Evolutionary conservation across 768 basidiomycete genomes (phyloP).

Genomic region (Macrolepiota albuminosa): DNA sequence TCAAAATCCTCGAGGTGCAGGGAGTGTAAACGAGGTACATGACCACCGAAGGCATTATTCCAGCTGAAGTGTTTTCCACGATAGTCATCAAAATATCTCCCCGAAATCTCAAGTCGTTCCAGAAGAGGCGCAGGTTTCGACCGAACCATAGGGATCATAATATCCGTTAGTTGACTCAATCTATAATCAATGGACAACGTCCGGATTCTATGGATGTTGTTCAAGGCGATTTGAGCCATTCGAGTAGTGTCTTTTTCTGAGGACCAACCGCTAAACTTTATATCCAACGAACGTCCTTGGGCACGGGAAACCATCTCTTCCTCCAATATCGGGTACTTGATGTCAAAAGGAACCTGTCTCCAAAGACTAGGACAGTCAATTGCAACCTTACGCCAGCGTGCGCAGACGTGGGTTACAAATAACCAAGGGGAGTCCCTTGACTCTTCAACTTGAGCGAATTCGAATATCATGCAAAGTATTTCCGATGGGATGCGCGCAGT

Average conservation of each 20-base stretch:
- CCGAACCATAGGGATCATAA: neutral
- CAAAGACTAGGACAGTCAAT: too few species aligned
- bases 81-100: neutral
- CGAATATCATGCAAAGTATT: neutral
- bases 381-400: too few species aligned
- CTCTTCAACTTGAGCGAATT: neutral
- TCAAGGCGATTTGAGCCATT: too few species aligned
- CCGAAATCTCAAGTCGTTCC: neutral
- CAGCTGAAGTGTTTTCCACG: neutral
- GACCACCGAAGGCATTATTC: neutral
- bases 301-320: neutral
- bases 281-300: neutral
- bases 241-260: too few species aligned
- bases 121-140: neutral
- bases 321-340: neutral
- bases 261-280: too few species aligned
- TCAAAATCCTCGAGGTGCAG: neutral
- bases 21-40: neutral
- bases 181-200: neutral
- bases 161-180: neutral
- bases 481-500: too few species aligned
- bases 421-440: neutral
- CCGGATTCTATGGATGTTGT: neutral
- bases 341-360: neutral
- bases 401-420: neutral